Evolutionary conservation across 2,329 filamentous ascomycete genomes (phyloP).

Genomic region (Didymella glomerata): DNA sequence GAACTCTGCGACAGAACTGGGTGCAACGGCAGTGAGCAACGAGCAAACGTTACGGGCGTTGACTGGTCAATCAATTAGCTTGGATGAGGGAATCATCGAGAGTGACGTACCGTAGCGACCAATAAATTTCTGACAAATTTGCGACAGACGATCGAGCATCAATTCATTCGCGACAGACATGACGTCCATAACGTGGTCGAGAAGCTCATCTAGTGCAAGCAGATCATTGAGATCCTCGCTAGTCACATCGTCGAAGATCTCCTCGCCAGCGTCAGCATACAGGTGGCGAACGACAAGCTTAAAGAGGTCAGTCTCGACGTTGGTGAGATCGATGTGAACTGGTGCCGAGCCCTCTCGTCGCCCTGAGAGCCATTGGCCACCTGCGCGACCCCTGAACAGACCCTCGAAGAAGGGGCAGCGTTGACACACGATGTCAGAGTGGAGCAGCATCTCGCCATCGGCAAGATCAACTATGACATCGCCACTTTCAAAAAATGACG

Average conservation of each 20-base stretch:
- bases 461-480: constrained; percentile 83
- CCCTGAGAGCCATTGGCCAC: constrained; percentile 81
- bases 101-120: constrained; percentile 72
- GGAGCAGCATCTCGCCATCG: constrained; percentile 72
- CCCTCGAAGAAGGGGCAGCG: constrained; percentile 93
- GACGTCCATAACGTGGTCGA: constrained; percentile 89
- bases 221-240: constrained; percentile 62
- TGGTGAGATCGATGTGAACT: constrained; percentile 80
- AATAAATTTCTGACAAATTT: constrained; percentile 86
- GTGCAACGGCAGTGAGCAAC: constrained; percentile 84
- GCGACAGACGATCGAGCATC: constrained; percentile 90
- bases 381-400: constrained; percentile 86
- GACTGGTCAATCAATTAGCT: constrained; percentile 32
- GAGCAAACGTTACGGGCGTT: constrained; percentile 78
- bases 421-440: constrained; percentile 80
- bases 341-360: constrained; percentile 64
- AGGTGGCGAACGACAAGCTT: constrained; percentile 79
- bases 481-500: constrained; percentile 76
- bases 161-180: constrained; percentile 91
- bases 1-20: constrained; percentile 83
- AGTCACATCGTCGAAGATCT: constrained; percentile 81
- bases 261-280: constrained; percentile 81
- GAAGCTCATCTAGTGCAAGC: constrained; percentile 75
- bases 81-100: constrained; percentile 24
- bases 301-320: constrained; percentile 78